Percentiles rank a stretch among this genome's conserved stretches.
phyloP scores from a whole-genome alignment of 83 land plant genomes.

The Picea engelmannii region DNA sequence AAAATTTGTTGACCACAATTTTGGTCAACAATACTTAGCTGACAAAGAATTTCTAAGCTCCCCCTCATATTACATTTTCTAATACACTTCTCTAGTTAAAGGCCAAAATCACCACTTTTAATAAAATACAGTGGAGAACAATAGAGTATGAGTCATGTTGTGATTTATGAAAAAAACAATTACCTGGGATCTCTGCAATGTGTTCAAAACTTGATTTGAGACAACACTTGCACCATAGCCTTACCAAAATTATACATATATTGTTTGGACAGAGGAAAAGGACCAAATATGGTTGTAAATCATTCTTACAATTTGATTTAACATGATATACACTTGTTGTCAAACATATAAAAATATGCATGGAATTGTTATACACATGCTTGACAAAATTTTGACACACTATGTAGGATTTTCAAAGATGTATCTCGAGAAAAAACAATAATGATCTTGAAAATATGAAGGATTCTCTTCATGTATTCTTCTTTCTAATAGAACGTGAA shows the following conservation, averaged over 20 bases:
- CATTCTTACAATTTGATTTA: neutral
- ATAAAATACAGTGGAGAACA: neutral
- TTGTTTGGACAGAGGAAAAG: neutral
- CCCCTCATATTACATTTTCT: too few relatives aligned
- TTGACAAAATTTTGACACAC: neutral
- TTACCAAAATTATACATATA: neutral
- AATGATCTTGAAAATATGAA: neutral
- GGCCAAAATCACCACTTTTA: too few relatives aligned
- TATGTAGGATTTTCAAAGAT: neutral
- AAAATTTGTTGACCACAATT: too few relatives aligned
- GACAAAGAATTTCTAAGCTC: too few relatives aligned
- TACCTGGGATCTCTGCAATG: neutral
- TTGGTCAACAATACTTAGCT: too few relatives aligned
- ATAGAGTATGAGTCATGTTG: neutral
- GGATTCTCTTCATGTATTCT: slow-evolving; percentile 28
- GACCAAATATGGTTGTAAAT: slow-evolving; percentile 6
- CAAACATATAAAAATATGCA: neutral
- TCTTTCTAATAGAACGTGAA: slow-evolving; percentile 63
- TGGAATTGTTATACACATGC: neutral
- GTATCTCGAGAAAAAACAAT: neutral
- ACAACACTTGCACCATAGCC: neutral
- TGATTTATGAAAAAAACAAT: neutral
- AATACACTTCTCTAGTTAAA: too few relatives aligned
- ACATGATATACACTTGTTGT: neutral
- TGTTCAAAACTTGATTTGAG: neutral